Base-by-base conservation (phyloP, 139 green algal species). In the Closterium sp. region DNA sequence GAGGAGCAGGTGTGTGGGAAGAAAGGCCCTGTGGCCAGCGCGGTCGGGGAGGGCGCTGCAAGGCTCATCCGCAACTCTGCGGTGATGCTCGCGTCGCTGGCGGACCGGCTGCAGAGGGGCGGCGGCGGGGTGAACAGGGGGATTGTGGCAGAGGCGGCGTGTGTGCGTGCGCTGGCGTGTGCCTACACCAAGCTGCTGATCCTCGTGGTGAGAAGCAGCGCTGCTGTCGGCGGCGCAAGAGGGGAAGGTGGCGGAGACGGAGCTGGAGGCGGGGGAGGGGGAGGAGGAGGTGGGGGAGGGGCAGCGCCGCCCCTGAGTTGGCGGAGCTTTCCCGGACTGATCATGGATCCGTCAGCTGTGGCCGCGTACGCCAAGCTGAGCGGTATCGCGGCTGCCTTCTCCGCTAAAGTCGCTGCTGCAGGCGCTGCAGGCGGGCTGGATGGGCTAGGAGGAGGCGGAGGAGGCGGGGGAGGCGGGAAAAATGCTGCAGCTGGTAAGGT, bases 1-100 rank as follows among this genome's bases (percentile, higher is more conserved):
- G 30, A 86, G 83, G 83, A 86, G 83, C 83, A 86, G 30, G 83
- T 86, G n/a, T 21, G 83, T 9, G 83, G 83, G 83, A 86, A 86
- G 83, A 32, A 32, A 23, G n/a, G 30, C 8, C 55, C 55, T 19
- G 83, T 86, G 9, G 83, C 83, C 19, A 86, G 30, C 30, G 30
- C 83, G 30, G 83, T 86, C 19, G 30, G n/a, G 83, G 83, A 32
- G n/a, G 83, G 83, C 30, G 83, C 83, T 25, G 83, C 83, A 12
- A 25, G 83, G 30, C 83, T 86, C 30, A 33, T 34, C 83, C 83
- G 83, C 30, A 32, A 86, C 83, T 12, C 83, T 25, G 83, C 83
- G n/a, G 83, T 86, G 83, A 32, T 86, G 83, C 30, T 86, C 8
- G 83, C 83, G n/a, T 32, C 83, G 83, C 83, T 86, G 30, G 83